phyloP scores from a whole-genome alignment of 257 asterid genomes.

The Primulina eburnea region DNA sequence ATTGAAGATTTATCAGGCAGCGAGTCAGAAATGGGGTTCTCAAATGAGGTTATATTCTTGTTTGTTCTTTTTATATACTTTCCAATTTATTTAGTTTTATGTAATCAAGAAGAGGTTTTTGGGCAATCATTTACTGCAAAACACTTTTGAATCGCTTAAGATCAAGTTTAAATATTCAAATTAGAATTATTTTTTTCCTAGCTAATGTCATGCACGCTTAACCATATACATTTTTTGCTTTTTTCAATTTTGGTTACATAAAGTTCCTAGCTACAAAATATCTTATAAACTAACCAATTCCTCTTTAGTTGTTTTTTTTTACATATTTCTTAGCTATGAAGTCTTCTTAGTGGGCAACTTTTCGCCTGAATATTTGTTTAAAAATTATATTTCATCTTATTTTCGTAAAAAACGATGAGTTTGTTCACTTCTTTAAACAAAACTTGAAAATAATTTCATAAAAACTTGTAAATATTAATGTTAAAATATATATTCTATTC shows the following conservation, averaged over 20 bases:
- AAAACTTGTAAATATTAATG: background rate
- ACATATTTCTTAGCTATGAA: constrained; percentile 20
- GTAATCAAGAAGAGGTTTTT: background rate
- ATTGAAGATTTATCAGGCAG: constrained; percentile 46
- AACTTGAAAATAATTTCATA: background rate
- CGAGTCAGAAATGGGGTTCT: constrained; percentile 93
- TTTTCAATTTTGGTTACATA: constrained; percentile 30
- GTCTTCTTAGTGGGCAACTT: constrained; percentile 1
- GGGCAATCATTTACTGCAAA: background rate
- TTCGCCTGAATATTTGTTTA: background rate
- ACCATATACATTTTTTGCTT: too few relatives aligned
- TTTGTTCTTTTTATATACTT: constrained; percentile 18
- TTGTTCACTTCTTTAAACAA: background rate
- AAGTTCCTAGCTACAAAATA: constrained; percentile 25
- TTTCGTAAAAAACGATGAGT: too few relatives aligned
- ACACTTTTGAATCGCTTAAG: background rate
- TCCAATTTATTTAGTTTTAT: background rate
- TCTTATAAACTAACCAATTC: constrained; percentile 5
- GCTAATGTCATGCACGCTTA: too few relatives aligned
- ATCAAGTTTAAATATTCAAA: too few relatives aligned
- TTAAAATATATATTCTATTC: background rate
- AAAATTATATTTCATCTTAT: background rate
- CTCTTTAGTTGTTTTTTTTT: too few relatives aligned
- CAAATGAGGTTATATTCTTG: constrained; percentile 68
- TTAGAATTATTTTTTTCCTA: too few relatives aligned